Evolutionary conservation across 2,329 filamentous ascomycete genomes (phyloP).

Genomic region (Aspergillus jensenii): DNA sequence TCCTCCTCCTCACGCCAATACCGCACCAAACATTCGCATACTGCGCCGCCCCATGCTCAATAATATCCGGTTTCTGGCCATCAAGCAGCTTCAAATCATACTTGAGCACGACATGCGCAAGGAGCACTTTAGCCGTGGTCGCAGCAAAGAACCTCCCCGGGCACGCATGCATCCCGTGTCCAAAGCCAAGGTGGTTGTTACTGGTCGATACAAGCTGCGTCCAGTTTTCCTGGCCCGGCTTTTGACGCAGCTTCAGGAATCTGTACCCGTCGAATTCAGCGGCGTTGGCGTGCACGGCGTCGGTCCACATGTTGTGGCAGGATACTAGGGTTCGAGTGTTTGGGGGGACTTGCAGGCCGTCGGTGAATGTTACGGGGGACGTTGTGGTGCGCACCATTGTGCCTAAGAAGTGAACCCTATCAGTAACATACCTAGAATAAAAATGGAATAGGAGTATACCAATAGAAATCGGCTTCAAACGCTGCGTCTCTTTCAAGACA

Average conservation of each 20-base stretch:
- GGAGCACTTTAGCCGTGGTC: constrained; percentile 53
- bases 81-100: constrained; percentile 48
- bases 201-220: constrained; percentile 14
- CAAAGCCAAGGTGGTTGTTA: constrained; percentile 24
- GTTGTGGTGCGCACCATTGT: too few relatives aligned
- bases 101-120: constrained; percentile 49
- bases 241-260: constrained; percentile 8
- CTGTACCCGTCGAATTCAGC: constrained; percentile 14
- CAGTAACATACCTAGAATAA: too few relatives aligned
- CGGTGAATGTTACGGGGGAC: constrained; percentile 6
- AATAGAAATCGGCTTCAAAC: constrained; percentile 29
- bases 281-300: background rate
- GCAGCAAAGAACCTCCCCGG: constrained; percentile 56
- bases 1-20: too few relatives aligned
- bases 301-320: constrained; percentile 5
- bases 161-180: constrained; percentile 34
- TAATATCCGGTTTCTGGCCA: background rate
- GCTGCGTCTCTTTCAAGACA: constrained; percentile 41
- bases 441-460: background rate
- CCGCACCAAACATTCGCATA: too few relatives aligned
- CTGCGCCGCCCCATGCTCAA: background rate
- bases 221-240: constrained; percentile 2
- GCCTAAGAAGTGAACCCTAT: background rate
- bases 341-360: constrained; percentile 11
- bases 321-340: constrained; percentile 1